Conservation (phyloP, 2,329 filamentous ascomycete genomes). For the Cladophialophora yegresii region DNA sequence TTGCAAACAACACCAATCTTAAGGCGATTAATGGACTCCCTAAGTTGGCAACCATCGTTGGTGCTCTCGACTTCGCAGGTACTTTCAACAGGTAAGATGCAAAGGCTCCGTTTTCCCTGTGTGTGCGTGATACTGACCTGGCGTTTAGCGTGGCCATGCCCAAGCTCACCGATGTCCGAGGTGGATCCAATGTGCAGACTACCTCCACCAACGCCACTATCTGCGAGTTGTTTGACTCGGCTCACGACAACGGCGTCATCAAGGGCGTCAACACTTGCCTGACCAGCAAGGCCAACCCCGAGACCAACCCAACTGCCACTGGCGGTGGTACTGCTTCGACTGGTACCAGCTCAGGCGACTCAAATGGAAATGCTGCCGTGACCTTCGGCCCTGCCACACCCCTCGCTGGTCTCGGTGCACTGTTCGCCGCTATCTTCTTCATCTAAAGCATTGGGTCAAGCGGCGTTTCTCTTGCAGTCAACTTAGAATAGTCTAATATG, state of each 20-base stretch:
- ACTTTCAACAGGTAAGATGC: conserved; percentile 58
- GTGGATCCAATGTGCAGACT: conserved; percentile 69
- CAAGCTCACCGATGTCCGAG: conserved; percentile 65
- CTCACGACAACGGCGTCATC: conserved; percentile 47
- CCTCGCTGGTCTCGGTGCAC: conserved; percentile 33
- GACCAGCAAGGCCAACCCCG: conserved; percentile 42
- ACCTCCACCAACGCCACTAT: conserved; percentile 59
- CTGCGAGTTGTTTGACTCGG: conserved; percentile 58
- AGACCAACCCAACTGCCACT: conserved; percentile 28
- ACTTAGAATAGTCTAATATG: conserved; percentile 36
- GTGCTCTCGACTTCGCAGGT: conserved; percentile 82
- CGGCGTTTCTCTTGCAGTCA: conserved; percentile 28
- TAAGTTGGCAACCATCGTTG: conserved; percentile 67
- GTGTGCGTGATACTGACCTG: conserved; percentile 14
- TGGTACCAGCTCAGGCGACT: conserved; percentile 27
- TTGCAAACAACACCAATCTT: conserved; percentile 87
- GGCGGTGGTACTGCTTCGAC: conserved; percentile 22
- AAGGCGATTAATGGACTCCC: conserved; percentile 66
- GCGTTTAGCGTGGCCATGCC: conserved; percentile 67
- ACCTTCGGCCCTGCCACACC: conserved; percentile 26
- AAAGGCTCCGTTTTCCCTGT: conserved; percentile 35
- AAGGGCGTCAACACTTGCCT: conserved; percentile 53
- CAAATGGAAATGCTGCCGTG: conserved; percentile 18
- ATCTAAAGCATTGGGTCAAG: conserved; percentile 30
- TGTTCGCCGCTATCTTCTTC: conserved; percentile 36